Evolutionary conservation across 2,329 filamentous ascomycete species (phyloP).

Genomic region (Pezicula carpinea): DNA sequence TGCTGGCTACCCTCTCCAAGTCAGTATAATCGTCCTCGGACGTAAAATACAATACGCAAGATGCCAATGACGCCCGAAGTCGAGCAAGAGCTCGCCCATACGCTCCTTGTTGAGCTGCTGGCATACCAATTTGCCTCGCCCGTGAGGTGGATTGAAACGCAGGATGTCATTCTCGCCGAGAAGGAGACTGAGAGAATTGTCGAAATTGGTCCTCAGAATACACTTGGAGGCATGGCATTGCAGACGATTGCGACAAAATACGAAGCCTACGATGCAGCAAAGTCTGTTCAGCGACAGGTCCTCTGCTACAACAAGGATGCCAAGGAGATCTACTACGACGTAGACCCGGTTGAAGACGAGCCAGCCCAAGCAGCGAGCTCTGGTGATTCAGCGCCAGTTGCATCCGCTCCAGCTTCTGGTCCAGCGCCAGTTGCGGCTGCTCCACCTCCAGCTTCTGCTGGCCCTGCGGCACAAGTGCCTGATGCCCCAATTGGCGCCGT

Average conservation of each 20-base stretch:
- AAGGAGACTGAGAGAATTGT: constrained; percentile 96
- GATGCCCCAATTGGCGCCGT: constrained; percentile 85
- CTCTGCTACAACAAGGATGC: constrained; percentile 99
- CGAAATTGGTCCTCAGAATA: constrained; percentile 95
- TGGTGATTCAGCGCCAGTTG: constrained; percentile 34
- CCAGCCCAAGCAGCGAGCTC: constrained; percentile 53
- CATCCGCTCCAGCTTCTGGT: constrained; percentile 39
- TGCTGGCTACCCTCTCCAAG: constrained; percentile 11
- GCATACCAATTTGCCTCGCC: constrained; percentile 99
- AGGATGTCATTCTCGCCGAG: constrained; percentile 98
- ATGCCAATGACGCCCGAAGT: constrained; percentile 85
- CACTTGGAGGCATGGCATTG: constrained; percentile 95
- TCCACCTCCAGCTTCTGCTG: constrained; percentile 64
- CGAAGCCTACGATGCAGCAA: constrained; percentile 96
- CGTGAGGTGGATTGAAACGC: constrained; percentile 99
- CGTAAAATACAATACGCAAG: constrained; percentile 33
- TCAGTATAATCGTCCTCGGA: constrained; percentile 21
- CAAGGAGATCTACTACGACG: constrained; percentile 99
- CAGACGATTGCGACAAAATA: constrained; percentile 94
- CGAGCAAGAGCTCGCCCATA: constrained; percentile 98
- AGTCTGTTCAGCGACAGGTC: constrained; percentile 93
- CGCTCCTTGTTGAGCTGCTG: constrained; percentile 94
- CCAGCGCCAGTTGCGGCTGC: constrained; percentile 49
- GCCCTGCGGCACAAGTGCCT: constrained; percentile 79
- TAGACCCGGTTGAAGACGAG: constrained; percentile 91